Base-by-base conservation (phyloP, 2,329 filamentous ascomycete genomes). In the Aspergillus intermedius region DNA sequence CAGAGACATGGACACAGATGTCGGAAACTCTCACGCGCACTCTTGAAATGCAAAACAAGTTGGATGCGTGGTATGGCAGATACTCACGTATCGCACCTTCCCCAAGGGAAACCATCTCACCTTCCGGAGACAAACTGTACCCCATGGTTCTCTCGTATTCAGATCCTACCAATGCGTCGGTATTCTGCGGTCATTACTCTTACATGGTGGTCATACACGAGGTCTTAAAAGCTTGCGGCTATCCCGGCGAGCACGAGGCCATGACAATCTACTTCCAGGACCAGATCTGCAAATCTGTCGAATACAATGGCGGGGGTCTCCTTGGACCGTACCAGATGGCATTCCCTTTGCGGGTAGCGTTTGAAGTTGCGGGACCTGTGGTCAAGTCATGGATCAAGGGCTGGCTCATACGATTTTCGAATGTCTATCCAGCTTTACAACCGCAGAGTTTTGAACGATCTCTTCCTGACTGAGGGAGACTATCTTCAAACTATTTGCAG, bases 231-330 rank as follows among this genome's bases (percentile, higher is more conserved):
- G 46, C 35, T 2, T 60, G 55, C 28, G 51, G 47, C 3, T 57
- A 56, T 22, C 50, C 60, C 7, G 61, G 61, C 12, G 49, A 55
- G 7, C 59, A 65, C 23, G 54, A 17, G 5, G 53, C 51, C 15
- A 56, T 59, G 54, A 51, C 59, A 9, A 19, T 46, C 15, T 59
- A 57, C 47, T 64, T 55, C 21, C 54, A 56, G 13, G 60, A 64
- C 46, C 60, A 60, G 47, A 63, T 64, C n/a, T 65, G 62, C 51
- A 58, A 52, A 41, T 63, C 61, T 0, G 54, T 64, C n/a, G 60
- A 64, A 48, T 63, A 59, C 34, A 56, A 52, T 35, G 45, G 55
- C 5, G 51, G 49, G 6, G 62, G 60, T 3, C 43, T 58, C 3
- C 45, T 64, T 12, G 61, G 62, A 0, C 61, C 60, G 5, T 63